phyloP scores from a whole-genome alignment of 1,284 basidiomycete genomes.

The Apiotrichum siamense region DNA sequence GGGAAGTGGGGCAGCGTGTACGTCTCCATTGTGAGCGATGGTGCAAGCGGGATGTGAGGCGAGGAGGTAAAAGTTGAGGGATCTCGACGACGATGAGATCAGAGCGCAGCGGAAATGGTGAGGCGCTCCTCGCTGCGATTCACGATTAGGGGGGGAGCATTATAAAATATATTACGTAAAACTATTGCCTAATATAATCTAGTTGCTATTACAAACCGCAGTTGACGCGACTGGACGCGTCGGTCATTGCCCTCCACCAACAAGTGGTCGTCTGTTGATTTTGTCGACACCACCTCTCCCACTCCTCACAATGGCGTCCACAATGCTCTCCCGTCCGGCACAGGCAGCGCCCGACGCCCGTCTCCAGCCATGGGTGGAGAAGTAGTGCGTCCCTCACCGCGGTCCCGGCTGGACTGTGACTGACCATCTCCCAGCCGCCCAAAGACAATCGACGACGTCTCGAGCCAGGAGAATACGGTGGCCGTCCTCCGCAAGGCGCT shows the following conservation, averaged over 20 bases:
- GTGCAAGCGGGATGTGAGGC: background rate
- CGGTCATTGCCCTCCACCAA: background rate
- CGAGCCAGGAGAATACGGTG: conserved; percentile 94
- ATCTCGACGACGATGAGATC: too few species aligned
- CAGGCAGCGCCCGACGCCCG: conserved; percentile 47
- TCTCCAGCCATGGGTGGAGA: conserved; percentile 94
- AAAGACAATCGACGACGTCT: conserved; percentile 94
- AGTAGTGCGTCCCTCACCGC: conserved; percentile 61
- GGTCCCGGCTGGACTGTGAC: background rate
- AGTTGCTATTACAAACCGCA: too few species aligned
- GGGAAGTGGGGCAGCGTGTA: conserved; percentile 43
- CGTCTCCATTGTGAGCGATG: conserved; percentile 43
- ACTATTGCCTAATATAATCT: too few species aligned
- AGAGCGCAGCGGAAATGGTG: too few species aligned
- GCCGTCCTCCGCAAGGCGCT: conserved; percentile 86
- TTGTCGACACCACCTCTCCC: background rate
- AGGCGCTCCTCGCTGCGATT: too few species aligned
- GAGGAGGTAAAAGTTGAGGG: background rate
- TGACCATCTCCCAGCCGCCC: conserved; percentile 64
- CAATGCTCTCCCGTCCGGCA: background rate
- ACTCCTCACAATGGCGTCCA: conserved; percentile 7
- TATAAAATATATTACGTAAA: too few species aligned
- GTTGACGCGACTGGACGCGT: conserved; percentile 17
- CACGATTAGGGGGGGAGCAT: too few species aligned
- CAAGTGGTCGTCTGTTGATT: background rate